Percentiles rank a stretch among this genome's conserved stretches.
These are phyloP conservation scores for Crotalaria pallida DNA, from an alignment of 306 rosid genomes.

Conservation along the genomic window DNA sequence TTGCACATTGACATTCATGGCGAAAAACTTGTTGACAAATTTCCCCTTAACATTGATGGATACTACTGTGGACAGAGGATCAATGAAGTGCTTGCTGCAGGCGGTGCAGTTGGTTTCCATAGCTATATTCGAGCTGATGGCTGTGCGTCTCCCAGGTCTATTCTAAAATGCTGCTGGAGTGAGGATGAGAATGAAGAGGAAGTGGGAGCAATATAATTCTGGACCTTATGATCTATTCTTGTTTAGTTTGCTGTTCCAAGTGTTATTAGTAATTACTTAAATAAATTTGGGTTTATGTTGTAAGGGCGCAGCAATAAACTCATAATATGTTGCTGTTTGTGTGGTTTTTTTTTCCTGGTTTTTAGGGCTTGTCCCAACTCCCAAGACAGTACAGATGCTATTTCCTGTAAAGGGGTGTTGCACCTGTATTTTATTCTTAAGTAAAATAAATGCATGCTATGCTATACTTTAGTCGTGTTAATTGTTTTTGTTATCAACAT, in stretches of 20 bases:
- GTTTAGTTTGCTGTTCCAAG: background rate
- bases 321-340: background rate
- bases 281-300: conserved; percentile 34
- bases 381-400: background rate
- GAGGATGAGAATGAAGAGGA: conserved; percentile 79
- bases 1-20: conserved; percentile 41
- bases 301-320: background rate
- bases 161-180: conserved; percentile 71
- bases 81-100: conserved; percentile 52
- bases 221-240: background rate
- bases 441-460: background rate
- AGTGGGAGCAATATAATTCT: conserved; percentile 32
- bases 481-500: background rate
- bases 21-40: conserved; percentile 26
- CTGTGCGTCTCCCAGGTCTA: conserved; percentile 72
- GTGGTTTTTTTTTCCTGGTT: background rate
- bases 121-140: conserved; percentile 40
- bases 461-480: background rate
- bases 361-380: background rate
- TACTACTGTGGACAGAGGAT: conserved; percentile 42
- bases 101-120: conserved; percentile 47
- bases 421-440: background rate
- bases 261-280: background rate
- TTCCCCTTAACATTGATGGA: conserved; percentile 49
- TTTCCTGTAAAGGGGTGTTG: background rate